Evolutionary conservation across 371 early-diverging fungal genomes (phyloP).

Genomic region (Rhizomucor pusillus): DNA sequence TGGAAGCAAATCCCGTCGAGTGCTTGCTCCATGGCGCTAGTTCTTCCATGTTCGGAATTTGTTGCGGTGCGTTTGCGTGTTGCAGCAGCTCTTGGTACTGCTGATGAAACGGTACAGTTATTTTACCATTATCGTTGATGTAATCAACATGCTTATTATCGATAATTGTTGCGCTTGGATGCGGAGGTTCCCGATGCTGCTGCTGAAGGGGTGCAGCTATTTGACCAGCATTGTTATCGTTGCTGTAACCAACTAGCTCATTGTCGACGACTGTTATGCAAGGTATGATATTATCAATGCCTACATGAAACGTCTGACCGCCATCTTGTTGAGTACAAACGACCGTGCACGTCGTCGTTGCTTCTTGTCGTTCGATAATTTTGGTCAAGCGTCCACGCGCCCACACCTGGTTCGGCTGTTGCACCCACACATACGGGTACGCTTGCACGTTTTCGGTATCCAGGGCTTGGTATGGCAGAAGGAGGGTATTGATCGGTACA

Average conservation of each 20-base stretch:
- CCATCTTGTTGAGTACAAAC: neutral
- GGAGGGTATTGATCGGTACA: constrained; percentile 4
- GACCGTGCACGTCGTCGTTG: neutral
- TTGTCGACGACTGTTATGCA: constrained; percentile 4
- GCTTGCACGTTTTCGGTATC: constrained; percentile 6
- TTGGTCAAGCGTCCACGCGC: too few relatives aligned
- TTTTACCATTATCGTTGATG: too few relatives aligned
- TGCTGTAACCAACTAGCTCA: neutral
- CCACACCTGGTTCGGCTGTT: neutral
- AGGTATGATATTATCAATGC: constrained; percentile 19
- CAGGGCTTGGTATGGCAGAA: constrained; percentile 19
- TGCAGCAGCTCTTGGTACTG: too few relatives aligned
- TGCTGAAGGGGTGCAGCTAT: too few relatives aligned
- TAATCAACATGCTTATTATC: too few relatives aligned
- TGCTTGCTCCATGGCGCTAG: constrained; percentile 20
- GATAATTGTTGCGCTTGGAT: too few relatives aligned
- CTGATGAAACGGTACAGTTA: too few relatives aligned
- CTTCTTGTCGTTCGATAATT: neutral
- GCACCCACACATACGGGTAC: constrained; percentile 19
- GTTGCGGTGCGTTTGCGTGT: too few relatives aligned
- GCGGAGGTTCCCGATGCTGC: too few relatives aligned
- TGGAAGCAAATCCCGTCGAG: constrained; percentile 35
- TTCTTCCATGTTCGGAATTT: neutral
- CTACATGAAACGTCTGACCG: neutral
- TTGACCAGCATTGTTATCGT: neutral